These are phyloP conservation scores for Myriosclerotinia duriaeana DNA, from an alignment of 2,329 filamentous ascomycete genomes.

Conservation along the genomic window DNA sequence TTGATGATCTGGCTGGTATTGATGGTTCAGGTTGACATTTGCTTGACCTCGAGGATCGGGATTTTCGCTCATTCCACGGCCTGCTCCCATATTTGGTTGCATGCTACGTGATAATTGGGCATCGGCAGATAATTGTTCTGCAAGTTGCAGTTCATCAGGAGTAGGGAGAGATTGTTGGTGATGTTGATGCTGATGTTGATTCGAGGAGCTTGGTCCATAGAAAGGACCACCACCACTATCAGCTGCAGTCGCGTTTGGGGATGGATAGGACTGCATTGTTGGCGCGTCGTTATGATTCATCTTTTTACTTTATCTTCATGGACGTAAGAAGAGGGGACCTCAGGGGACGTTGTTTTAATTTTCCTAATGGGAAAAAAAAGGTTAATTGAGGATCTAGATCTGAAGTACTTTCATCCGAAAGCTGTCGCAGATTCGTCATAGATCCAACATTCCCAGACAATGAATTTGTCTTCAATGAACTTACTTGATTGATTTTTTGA, in stretches of 20 bases:
- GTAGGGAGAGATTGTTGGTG: slow-evolving; percentile 34
- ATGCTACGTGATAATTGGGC: slow-evolving; percentile 49
- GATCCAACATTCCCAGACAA: slow-evolving; percentile 25
- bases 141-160: slow-evolving; percentile 42
- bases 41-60: slow-evolving; percentile 42
- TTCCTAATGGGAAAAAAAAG: slow-evolving; percentile 23
- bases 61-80: slow-evolving; percentile 42
- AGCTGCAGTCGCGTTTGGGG: slow-evolving; percentile 36
- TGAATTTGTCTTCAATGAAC: slow-evolving; percentile 34
- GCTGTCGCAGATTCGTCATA: slow-evolving; percentile 20
- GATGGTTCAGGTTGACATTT: slow-evolving; percentile 40
- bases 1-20: slow-evolving; percentile 41
- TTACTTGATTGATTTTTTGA: slow-evolving; percentile 27
- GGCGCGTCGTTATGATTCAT: slow-evolving; percentile 34
- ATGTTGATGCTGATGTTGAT: slow-evolving; percentile 35
- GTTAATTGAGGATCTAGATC: slow-evolving; percentile 32
- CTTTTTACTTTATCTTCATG: slow-evolving; percentile 30
- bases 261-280: slow-evolving; percentile 40
- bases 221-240: slow-evolving; percentile 37
- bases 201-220: slow-evolving; percentile 32
- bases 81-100: slow-evolving; percentile 45
- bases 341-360: slow-evolving; percentile 23
- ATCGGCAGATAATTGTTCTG: slow-evolving; percentile 30
- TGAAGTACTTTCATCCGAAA: slow-evolving; percentile 14
- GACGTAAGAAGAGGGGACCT: slow-evolving; percentile 18